Evolutionary conservation across 2,329 filamentous ascomycete species (phyloP), one percentile per base, ranked within the genome.

Genomic region (Apiospora malaysiana): DNA sequence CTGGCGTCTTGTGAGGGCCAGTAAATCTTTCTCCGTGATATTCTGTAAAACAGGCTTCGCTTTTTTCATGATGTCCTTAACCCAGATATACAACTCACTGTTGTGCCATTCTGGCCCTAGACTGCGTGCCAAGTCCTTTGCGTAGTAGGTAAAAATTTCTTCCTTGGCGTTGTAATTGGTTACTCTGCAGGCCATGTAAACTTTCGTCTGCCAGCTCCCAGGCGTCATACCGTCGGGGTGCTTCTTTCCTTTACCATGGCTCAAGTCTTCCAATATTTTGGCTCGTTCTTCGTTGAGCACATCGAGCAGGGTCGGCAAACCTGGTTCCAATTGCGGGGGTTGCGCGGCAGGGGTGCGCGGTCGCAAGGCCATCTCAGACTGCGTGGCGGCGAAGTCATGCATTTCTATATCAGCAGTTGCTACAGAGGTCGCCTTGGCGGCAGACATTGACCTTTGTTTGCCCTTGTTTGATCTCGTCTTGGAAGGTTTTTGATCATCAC

Each of bases 121-220:
- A 40, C 67, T 67, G 37, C 69, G 68, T 68, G 72, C 72, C 46
- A 89, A 78, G 7, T 81, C 81, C 5, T 74, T 74, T 1, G 85
- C 81, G 69, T 85, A 84, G 72, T 85, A 87, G 16, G 82, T 79
- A 2, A 86, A 75, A 3, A 88, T 75, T 47, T 87, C 83, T 47
- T 78, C 70, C 2, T 81, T 77, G 0, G 73, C 76, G 4, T 69
- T 66, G 66, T 85, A 84, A 0, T 77, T 63, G 2, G 80, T 81
- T 12, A 87, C 80, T 66, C 78, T 84, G 75, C 85, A 84, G n/a
- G 78, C 78, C 70, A 78, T 72, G 66, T 80, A 84, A 2, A 85
- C 69, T 43, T 76, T 80, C 6, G 71, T 75, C 8, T 74, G 74
- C 73, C 76, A 79, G 5, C 74, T 70, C 32, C 75, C 79, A 9